phyloP scores from a whole-genome alignment of 2,329 filamentous ascomycete species.

The Ustulina deusta region DNA sequence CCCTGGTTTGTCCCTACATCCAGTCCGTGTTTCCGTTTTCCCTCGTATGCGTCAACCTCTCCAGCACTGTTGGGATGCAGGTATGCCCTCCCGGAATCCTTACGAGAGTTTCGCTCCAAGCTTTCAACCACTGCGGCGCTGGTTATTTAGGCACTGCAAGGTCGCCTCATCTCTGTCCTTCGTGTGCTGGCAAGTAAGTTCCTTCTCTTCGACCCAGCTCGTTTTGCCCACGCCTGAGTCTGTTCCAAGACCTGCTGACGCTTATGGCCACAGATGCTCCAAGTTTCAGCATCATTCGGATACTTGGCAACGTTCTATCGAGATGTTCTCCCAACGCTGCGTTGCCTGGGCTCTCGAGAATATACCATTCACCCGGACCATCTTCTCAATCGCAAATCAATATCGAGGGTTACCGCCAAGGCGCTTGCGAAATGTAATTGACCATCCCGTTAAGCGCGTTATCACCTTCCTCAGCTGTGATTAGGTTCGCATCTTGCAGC shows the following conservation, averaged over 20 bases:
- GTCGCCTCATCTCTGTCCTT: conserved; percentile 16
- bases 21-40: not conserved
- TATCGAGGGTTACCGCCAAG: conserved; percentile 42
- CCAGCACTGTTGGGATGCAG: not conserved
- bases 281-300: conserved; percentile 6
- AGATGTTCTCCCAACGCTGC: conserved; percentile 19
- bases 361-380: not conserved
- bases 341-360: conserved; percentile 10
- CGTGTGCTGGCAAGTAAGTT: conserved; percentile 15
- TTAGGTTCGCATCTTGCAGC: conserved; percentile 48
- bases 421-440: conserved; percentile 48
- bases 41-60: conserved; percentile 1
- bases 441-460: conserved; percentile 49
- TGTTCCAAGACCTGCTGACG: conserved; percentile 23
- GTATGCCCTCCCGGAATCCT: not conserved
- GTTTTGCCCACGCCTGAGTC: conserved; percentile 13
- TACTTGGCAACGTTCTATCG: conserved; percentile 5
- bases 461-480: conserved; percentile 49
- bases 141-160: conserved; percentile 4
- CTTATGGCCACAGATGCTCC: conserved; percentile 7
- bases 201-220: conserved; percentile 11
- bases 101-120: not conserved
- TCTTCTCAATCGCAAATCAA: not conserved
- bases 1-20: conserved; percentile 2
- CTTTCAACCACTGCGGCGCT: conserved; percentile 4